These are phyloP conservation scores for Neurospora sp. DNA, from an alignment of 495 filamentous ascomycete species.

Conservation along the genomic window DNA sequence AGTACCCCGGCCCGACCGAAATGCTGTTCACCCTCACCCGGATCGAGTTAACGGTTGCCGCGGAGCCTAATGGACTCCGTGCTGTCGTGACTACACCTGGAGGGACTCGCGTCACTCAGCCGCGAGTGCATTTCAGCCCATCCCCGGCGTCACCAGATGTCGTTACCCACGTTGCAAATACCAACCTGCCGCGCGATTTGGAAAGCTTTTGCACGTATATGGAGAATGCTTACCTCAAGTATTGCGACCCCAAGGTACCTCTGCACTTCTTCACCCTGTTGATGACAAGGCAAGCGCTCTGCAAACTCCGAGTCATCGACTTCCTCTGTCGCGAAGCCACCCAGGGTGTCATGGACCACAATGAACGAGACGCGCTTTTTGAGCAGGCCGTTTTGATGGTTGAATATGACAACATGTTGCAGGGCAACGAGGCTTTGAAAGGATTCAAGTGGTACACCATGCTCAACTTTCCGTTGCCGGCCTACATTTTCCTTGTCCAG, in stretches of 20 bases:
- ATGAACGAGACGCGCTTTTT: slow-evolving; percentile 35
- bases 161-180: slow-evolving; percentile 35
- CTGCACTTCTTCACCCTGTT: slow-evolving; percentile 43
- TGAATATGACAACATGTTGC: slow-evolving; percentile 42
- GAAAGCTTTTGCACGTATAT: slow-evolving; percentile 44
- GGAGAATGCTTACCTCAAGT: slow-evolving; percentile 48
- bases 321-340: slow-evolving; percentile 18
- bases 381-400: slow-evolving; percentile 39
- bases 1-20: slow-evolving; percentile 36
- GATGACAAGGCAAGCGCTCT: slow-evolving; percentile 38
- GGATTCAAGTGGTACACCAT: slow-evolving; percentile 44
- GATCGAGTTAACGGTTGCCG: slow-evolving; percentile 39
- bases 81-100: slow-evolving; percentile 14
- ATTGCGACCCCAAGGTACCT: slow-evolving; percentile 52
- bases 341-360: slow-evolving; percentile 18
- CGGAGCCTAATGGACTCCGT: slow-evolving; percentile 23
- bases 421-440: slow-evolving; percentile 31
- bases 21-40: slow-evolving; percentile 41
- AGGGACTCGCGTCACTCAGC: slow-evolving; percentile 13
- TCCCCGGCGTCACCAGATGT: slow-evolving; percentile 27
- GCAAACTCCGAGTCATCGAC: slow-evolving; percentile 35
- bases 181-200: slow-evolving; percentile 38
- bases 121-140: slow-evolving; percentile 26
- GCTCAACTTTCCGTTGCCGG: slow-evolving; percentile 42
- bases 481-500: slow-evolving; percentile 41